Percentiles rank a stretch among this genome's conserved stretches.
Evolutionary conservation across 805 yeast species (phyloP).

Genomic region (Limtongia smithiae): DNA sequence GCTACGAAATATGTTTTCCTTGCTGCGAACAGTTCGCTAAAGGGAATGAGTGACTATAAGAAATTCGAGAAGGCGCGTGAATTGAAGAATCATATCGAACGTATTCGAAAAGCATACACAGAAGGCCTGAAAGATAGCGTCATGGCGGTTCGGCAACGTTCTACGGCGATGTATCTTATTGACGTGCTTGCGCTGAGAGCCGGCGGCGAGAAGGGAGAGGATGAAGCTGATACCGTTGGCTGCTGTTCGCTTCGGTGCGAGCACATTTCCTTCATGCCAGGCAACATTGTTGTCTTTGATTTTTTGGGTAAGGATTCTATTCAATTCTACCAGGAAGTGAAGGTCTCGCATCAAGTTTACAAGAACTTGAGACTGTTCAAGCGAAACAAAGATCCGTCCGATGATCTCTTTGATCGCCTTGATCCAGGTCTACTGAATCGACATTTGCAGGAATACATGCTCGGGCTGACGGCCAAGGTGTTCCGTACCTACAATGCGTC

Average conservation of each 20-base stretch:
- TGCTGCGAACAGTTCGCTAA: slow-evolving; percentile 85
- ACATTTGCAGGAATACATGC: slow-evolving; percentile 84
- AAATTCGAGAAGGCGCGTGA: slow-evolving; percentile 93
- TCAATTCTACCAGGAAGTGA: slow-evolving; percentile 85
- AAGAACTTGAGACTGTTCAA: slow-evolving; percentile 84
- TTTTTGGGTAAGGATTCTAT: slow-evolving; percentile 95
- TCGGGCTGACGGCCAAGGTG: slow-evolving; percentile 92
- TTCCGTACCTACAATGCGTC: slow-evolving; percentile 97
- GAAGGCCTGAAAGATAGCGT: slow-evolving; percentile 63
- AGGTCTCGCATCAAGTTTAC: slow-evolving; percentile 87
- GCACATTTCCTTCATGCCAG: slow-evolving; percentile 82
- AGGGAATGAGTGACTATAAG: slow-evolving; percentile 85
- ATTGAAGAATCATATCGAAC: slow-evolving; percentile 65
- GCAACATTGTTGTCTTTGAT: slow-evolving; percentile 81
- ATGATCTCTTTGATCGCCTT: slow-evolving; percentile 84
- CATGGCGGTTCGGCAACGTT: slow-evolving; percentile 86
- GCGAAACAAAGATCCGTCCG: slow-evolving; percentile 81
- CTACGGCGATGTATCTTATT: slow-evolving; percentile 88
- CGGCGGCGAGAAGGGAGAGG: slow-evolving; percentile 96
- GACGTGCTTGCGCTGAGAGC: slow-evolving; percentile 95
- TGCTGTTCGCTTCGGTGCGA: slow-evolving; percentile 92
- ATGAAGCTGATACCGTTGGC: slow-evolving; percentile 97
- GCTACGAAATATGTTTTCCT: slow-evolving; percentile 83
- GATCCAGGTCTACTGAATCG: slow-evolving; percentile 80
- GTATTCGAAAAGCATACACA: slow-evolving; percentile 71